These are phyloP conservation scores for Clonostachys sp. DNA, from an alignment of 2,329 filamentous ascomycete species.

Conservation along the genomic window DNA sequence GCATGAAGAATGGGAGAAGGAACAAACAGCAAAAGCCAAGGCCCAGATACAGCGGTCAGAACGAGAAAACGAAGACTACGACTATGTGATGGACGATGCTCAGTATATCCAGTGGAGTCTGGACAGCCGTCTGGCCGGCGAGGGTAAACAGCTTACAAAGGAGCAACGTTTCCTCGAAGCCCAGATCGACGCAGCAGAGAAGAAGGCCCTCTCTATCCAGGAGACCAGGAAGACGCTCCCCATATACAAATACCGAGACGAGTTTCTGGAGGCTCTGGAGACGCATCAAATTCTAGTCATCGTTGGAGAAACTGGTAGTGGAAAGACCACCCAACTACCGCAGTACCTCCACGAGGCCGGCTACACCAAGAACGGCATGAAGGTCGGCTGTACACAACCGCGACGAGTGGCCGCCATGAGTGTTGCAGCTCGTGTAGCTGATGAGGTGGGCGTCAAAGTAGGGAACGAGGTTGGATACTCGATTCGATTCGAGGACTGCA, in stretches of 20 bases:
- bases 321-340: constrained; percentile 92
- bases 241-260: constrained; percentile 81
- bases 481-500: constrained; percentile 91
- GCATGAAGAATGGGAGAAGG: constrained; percentile 92
- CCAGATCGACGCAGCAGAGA: constrained; percentile 83
- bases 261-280: constrained; percentile 81
- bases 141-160: constrained; percentile 65
- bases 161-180: constrained; percentile 77
- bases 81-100: constrained; percentile 87
- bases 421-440: constrained; percentile 90
- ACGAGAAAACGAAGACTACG: constrained; percentile 77
- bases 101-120: constrained; percentile 83
- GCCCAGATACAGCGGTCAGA: constrained; percentile 75
- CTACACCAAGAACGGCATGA: constrained; percentile 77
- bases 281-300: constrained; percentile 86
- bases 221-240: constrained; percentile 88
- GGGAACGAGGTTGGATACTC: constrained; percentile 92
- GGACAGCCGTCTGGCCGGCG: constrained; percentile 68
- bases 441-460: constrained; percentile 86
- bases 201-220: constrained; percentile 82
- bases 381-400: constrained; percentile 90
- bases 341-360: constrained; percentile 92
- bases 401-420: constrained; percentile 96
- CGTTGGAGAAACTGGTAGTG: constrained; percentile 90
- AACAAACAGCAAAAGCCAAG: constrained; percentile 84